These are phyloP conservation scores for Xylaria venustula DNA, from an alignment of 495 filamentous ascomycete genomes.

Conservation along the genomic window DNA sequence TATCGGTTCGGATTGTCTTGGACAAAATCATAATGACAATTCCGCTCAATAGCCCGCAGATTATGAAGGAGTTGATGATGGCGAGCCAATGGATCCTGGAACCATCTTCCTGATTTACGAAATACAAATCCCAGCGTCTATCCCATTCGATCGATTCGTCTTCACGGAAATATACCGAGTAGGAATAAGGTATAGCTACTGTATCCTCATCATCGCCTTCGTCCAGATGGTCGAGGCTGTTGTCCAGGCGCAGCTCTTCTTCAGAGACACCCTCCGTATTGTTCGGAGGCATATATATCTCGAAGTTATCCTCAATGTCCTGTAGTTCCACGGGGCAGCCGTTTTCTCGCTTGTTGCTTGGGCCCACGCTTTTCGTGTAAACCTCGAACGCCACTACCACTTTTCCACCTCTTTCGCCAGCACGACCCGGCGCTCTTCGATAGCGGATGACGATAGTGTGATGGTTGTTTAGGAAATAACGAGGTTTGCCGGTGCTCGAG, in stretches of 20 bases:
- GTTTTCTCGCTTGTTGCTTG: constrained; percentile 52
- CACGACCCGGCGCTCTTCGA: constrained; percentile 67
- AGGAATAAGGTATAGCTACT: constrained; percentile 82
- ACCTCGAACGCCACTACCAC: constrained; percentile 92
- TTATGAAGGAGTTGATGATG: constrained; percentile 87
- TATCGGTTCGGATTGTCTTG: constrained; percentile 78
- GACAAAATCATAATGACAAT: constrained; percentile 85
- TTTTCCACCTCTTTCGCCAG: constrained; percentile 69
- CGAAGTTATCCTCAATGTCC: constrained; percentile 60
- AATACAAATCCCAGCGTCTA: constrained; percentile 89
- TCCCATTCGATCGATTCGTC: constrained; percentile 81
- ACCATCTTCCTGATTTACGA: constrained; percentile 85
- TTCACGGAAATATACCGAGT: constrained; percentile 90
- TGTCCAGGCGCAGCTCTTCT: constrained; percentile 60
- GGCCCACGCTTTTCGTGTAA: constrained; percentile 80
- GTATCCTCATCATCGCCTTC: constrained; percentile 63
- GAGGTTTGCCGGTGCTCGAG: constrained; percentile 56
- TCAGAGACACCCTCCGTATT: constrained; percentile 50
- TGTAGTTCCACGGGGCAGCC: constrained; percentile 70
- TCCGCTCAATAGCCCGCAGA: constrained; percentile 76
- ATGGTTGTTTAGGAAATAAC: constrained; percentile 87
- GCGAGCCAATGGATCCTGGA: constrained; percentile 89
- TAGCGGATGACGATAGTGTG: constrained; percentile 85
- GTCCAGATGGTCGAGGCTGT: constrained; percentile 51
- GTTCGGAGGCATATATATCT: constrained; percentile 66